A percentile compares a stretch with the other conserved stretches of the same genome.
Conservation (phyloP, 2,329 filamentous ascomycete species). For the Nothophaeocryptopus gaeumannii region DNA sequence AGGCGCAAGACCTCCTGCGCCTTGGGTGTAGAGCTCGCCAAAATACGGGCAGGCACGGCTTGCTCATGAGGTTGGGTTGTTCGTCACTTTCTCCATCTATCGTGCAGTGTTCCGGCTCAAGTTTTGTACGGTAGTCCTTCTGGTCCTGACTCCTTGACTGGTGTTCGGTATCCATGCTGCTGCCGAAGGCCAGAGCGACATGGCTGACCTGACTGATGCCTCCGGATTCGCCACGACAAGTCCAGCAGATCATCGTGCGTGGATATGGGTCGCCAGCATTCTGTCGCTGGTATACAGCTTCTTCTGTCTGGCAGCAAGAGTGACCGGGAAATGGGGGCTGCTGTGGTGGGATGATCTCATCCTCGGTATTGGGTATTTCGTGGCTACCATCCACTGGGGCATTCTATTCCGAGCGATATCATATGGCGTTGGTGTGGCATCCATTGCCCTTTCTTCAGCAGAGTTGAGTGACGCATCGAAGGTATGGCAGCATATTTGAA, state of each 20-base stretch:
- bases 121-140: neutral
- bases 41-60: neutral
- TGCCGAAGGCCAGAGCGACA: conserved; percentile 2
- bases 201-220: conserved; percentile 1
- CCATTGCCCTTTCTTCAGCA: conserved; percentile 9
- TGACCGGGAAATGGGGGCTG: conserved; percentile 22
- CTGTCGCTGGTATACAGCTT: conserved; percentile 23
- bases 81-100: too few relatives aligned
- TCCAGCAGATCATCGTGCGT: conserved; percentile 19
- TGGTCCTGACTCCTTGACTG: neutral
- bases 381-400: conserved; percentile 20
- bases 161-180: neutral
- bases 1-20: neutral
- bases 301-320: conserved; percentile 20
- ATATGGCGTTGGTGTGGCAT: conserved; percentile 16
- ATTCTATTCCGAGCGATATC: conserved; percentile 15
- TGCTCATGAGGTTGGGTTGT: neutral
- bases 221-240: conserved; percentile 20
- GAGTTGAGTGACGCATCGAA: conserved; percentile 7
- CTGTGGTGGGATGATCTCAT: conserved; percentile 24
- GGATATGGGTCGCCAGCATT: conserved; percentile 23
- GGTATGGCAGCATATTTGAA: conserved; percentile 5
- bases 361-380: conserved; percentile 16
- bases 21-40: neutral
- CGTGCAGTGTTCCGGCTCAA: too few relatives aligned